A percentile compares a stretch with the other conserved stretches of the same genome.
phyloP scores from a whole-genome alignment of 2,329 filamentous ascomycete species.

The Colletotrichum lupini region DNA sequence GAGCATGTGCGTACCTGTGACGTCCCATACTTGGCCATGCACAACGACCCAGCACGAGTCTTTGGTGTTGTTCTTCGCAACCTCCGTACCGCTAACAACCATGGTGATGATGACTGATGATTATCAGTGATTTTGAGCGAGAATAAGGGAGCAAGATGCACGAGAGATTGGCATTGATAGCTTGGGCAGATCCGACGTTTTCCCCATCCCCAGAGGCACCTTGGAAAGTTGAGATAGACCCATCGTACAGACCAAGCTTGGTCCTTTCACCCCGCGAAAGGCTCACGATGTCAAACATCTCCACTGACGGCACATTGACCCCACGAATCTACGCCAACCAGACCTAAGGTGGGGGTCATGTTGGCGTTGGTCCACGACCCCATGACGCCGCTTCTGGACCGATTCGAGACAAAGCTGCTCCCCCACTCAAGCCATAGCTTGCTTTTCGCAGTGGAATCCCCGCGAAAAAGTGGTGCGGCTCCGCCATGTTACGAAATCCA shows the following conservation, averaged over 20 bases:
- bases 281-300: not conserved
- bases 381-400: not conserved
- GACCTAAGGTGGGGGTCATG: not conserved
- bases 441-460: not conserved
- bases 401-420: not conserved
- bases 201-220: not conserved
- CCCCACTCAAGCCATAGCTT: not conserved
- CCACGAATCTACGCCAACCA: not conserved
- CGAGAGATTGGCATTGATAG: not conserved
- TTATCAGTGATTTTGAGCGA: not conserved
- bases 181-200: too few species aligned
- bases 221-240: too few species aligned
- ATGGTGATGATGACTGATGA: not conserved
- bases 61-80: slow-evolving; percentile 36
- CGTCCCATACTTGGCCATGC: slow-evolving; percentile 38
- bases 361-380: too few species aligned
- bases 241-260: not conserved
- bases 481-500: not conserved
- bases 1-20: slow-evolving; percentile 31
- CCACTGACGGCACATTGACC: not conserved
- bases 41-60: slow-evolving; percentile 38
- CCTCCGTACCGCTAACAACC: slow-evolving; percentile 31
- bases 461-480: slow-evolving; percentile 25
- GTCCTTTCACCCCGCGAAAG: not conserved
- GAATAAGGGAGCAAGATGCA: not conserved